Evolutionary conservation across 1,284 basidiomycete species (phyloP).

Genomic region (Mycosarcoma maydis): DNA sequence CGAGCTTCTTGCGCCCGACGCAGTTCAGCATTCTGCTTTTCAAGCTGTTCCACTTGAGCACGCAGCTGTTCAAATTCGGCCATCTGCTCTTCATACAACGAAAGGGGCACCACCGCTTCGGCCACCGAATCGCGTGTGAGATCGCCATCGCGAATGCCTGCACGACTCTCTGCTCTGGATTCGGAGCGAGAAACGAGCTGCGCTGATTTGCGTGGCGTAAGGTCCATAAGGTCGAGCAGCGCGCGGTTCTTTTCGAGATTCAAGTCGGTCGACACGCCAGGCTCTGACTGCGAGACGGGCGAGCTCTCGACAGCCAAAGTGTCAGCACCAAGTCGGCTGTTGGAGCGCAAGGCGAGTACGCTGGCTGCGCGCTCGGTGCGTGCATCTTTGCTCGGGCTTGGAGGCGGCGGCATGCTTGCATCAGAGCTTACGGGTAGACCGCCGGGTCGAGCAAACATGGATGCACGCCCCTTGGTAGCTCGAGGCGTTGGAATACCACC

Average conservation of each 20-base stretch:
- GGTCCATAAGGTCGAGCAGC: slow-evolving; percentile 53
- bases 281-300: slow-evolving; percentile 13
- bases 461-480: slow-evolving; percentile 46
- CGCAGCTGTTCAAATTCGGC: slow-evolving; percentile 64
- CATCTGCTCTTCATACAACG: slow-evolving; percentile 66
- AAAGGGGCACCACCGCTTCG: slow-evolving; percentile 49
- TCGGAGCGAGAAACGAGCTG: slow-evolving; percentile 32
- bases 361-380: slow-evolving; percentile 26
- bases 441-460: slow-evolving; percentile 45
- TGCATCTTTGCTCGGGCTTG: slow-evolving; percentile 43
- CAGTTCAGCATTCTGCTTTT: slow-evolving; percentile 45
- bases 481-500: slow-evolving; percentile 45
- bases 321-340: slow-evolving; percentile 33
- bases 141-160: slow-evolving; percentile 16
- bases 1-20: slow-evolving; percentile 39
- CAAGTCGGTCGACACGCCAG: slow-evolving; percentile 11
- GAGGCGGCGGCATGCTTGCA: slow-evolving; percentile 49
- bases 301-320: slow-evolving; percentile 22
- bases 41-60: slow-evolving; percentile 53
- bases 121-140: slow-evolving; percentile 44
- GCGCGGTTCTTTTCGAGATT: slow-evolving; percentile 70
- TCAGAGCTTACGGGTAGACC: slow-evolving; percentile 18
- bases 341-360: slow-evolving; percentile 38
- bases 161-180: slow-evolving; percentile 43
- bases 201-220: slow-evolving; percentile 45